Conservation (phyloP, 768 basidiomycete genomes). For the Lactarius indigo region DNA sequence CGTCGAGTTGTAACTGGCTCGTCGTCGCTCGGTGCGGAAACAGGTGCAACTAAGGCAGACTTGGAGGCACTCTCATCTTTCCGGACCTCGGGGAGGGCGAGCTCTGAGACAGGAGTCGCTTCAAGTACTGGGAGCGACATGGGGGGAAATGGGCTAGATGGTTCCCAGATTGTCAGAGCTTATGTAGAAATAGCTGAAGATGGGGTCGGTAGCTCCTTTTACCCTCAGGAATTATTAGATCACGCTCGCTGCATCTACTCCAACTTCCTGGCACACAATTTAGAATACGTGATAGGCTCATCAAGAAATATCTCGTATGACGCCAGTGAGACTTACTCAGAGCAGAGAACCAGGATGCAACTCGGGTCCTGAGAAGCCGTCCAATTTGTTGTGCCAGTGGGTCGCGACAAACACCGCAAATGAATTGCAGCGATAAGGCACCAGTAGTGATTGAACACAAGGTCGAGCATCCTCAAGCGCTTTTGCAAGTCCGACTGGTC, state of each 20-base stretch:
- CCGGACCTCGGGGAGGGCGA: not conserved
- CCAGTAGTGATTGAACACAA: too few relatives aligned
- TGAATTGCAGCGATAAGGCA: too few relatives aligned
- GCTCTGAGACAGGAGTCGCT: not conserved
- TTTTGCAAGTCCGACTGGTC: too few relatives aligned
- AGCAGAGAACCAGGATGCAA: not conserved
- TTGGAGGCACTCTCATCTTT: not conserved
- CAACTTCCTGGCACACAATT: not conserved
- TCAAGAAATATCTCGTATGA: not conserved
- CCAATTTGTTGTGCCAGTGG: too few relatives aligned
- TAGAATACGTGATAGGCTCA: not conserved
- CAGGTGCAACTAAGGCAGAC: slow-evolving; percentile 25
- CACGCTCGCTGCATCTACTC: not conserved
- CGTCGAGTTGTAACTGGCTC: slow-evolving; percentile 68
- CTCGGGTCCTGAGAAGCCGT: too few relatives aligned
- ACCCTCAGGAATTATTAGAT: not conserved
- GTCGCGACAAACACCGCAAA: too few relatives aligned
- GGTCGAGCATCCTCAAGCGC: too few relatives aligned
- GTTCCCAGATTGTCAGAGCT: too few relatives aligned
- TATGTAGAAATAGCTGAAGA: not conserved
- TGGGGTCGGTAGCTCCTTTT: not conserved
- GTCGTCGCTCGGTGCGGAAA: slow-evolving; percentile 28
- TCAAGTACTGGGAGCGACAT: not conserved
- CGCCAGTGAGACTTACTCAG: not conserved
- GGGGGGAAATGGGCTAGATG: too few relatives aligned